Base-by-base conservation (phyloP, 2,329 filamentous ascomycete genomes). In the Lithohypha guttulata region DNA sequence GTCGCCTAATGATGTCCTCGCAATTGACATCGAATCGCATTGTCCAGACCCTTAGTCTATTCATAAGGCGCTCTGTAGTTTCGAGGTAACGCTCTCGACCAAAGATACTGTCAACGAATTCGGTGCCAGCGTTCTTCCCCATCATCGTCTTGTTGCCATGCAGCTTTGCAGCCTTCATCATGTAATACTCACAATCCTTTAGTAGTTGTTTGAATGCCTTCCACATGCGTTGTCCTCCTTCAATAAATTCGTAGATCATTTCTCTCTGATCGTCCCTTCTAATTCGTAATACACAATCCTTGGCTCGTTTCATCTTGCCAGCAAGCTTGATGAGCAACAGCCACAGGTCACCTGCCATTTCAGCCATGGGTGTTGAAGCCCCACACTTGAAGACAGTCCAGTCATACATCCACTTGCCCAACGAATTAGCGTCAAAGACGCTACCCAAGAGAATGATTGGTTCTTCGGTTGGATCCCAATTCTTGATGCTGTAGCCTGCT, bases 371-470 rank as follows among this genome's bases (percentile, higher is more conserved):
- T 8, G 82, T 85, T 27, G 75, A 75, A 10, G 85, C 75, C 25
- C 84, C 84, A 51, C 93, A 79, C 59, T 81, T 79, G 66, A 84
- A 94, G 48, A 95, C 84, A 13, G 91, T 95, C 91, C 91, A 98
- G 70, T 96, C 91, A 63, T 94, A 98, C 56, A 98, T 93, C 91
- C 91, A 98, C 65, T 95, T 95, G 55, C 91, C 91, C 20, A 98
- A 73, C 18, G 85, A 94, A 71, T 96, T 95, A 56, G 89, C 84
- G 58, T 96, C 91, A 56, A 96, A 96, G 41, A 96, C 91, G 57
- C 84, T 93, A 35, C 91, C 91, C 15, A 96, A 73, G 18, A 98
- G 75, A 57, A 95, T 79, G 58, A 98, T 95, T 36, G 91, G 91
- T 51, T 86, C 79, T 67, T 96, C 89, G 19, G 77, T 79, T 1